A percentile compares a stretch with the other conserved stretches of the same genome.
Conservation (phyloP, 192 early-diverging fungal species). For the Rhizophlyctis rosea region DNA sequence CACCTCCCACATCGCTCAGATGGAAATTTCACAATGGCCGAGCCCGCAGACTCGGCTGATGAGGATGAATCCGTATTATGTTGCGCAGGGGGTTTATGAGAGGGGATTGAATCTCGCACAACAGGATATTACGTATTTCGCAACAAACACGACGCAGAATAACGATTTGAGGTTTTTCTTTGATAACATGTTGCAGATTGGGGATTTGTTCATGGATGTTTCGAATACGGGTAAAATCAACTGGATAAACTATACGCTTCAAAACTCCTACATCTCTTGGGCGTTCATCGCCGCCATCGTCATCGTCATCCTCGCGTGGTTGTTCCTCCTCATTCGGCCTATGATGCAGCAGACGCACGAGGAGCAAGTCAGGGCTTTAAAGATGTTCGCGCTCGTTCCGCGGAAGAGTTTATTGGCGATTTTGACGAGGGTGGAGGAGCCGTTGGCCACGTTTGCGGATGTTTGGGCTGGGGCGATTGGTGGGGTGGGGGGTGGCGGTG, state of each 20-base stretch:
- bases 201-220: background rate
- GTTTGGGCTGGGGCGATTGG: background rate
- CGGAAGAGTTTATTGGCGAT: conserved; percentile 21
- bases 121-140: too few relatives aligned
- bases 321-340: conserved; percentile 13
- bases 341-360: conserved; percentile 18
- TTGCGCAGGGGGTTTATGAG: background rate
- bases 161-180: conserved; percentile 22
- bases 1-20: background rate
- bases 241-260: conserved; percentile 8
- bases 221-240: background rate
- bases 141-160: too few relatives aligned
- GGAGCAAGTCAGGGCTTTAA: conserved; percentile 23
- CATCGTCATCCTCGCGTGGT: conserved; percentile 20
- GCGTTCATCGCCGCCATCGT: too few relatives aligned
- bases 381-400: conserved; percentile 19
- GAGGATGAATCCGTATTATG: conserved; percentile 16
- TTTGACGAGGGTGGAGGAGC: conserved; percentile 27
- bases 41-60: background rate
- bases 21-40: conserved; percentile 16
- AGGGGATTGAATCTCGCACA: conserved; percentile 1
- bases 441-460: background rate
- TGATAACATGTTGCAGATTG: conserved; percentile 16
- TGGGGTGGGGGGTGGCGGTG: background rate
- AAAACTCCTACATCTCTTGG: too few relatives aligned